Evolutionary conservation across 257 asterid genomes (phyloP).

Genomic region (Nicotiana sylvestris): DNA sequence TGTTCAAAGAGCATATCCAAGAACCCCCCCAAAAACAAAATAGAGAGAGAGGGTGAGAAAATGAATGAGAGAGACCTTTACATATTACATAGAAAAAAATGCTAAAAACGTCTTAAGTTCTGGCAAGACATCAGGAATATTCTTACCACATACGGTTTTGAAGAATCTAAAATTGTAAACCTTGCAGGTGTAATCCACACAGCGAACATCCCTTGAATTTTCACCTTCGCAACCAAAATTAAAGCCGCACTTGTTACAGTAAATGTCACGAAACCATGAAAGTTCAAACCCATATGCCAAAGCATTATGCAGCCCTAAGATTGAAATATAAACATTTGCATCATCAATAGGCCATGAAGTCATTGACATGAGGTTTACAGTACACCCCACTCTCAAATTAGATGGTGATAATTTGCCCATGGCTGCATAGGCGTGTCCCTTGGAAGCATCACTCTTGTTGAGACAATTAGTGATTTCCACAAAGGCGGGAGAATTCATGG

Average conservation of each 20-base stretch:
- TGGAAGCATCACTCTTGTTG: background rate
- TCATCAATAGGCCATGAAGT: constrained; percentile 10
- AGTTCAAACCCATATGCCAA: constrained; percentile 31
- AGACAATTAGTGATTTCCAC: background rate
- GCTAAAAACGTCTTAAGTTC: background rate
- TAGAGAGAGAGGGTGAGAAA: too few species aligned
- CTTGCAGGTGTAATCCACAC: fast-evolving
- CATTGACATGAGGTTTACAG: background rate
- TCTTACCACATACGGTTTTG: fast-evolving
- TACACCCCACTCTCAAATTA: constrained; percentile 8
- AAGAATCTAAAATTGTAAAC: background rate
- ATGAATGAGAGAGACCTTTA: background rate
- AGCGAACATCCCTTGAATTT: background rate
- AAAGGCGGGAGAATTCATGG: background rate
- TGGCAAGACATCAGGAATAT: too few species aligned
- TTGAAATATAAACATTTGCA: background rate
- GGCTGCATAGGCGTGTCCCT: constrained; percentile 13
- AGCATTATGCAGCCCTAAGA: constrained; percentile 19
- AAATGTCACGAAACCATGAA: background rate
- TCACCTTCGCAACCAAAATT: fast-evolving
- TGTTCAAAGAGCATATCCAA: background rate
- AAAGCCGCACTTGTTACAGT: background rate
- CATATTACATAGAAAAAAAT: background rate
- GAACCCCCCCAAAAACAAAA: too few species aligned
- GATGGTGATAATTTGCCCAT: background rate